Evolutionary conservation across 2,329 filamentous ascomycete genomes (phyloP).

Genomic region (Penicillium griseofulvum): DNA sequence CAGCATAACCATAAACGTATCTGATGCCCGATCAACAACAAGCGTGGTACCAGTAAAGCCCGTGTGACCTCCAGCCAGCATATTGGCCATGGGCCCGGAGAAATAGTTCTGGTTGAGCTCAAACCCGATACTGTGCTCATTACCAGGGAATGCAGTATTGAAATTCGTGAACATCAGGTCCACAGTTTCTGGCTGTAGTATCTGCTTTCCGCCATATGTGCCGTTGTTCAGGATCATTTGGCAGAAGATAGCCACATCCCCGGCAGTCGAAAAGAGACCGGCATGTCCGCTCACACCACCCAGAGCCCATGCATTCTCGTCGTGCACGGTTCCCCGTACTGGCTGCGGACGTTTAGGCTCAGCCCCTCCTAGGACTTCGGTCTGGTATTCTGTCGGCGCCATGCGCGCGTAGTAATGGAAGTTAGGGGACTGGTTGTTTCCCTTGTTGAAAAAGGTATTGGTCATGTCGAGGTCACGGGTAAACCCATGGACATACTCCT

Average conservation of each 20-base stretch:
- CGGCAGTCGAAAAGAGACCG: constrained; percentile 36
- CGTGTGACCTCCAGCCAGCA: constrained; percentile 26
- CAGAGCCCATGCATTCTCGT: constrained; percentile 39
- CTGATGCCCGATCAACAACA: constrained; percentile 23
- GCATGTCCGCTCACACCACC: constrained; percentile 38
- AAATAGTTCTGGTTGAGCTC: constrained; percentile 36
- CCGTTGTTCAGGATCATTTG: constrained; percentile 42
- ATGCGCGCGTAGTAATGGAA: constrained; percentile 14
- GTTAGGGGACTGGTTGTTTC: background rate
- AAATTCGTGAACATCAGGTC: constrained; percentile 37
- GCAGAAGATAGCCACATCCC: constrained; percentile 32
- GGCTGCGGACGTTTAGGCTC: constrained; percentile 39
- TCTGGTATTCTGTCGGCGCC: constrained; percentile 35
- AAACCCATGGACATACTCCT: constrained; percentile 22
- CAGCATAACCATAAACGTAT: constrained; percentile 27
- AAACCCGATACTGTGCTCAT: constrained; percentile 33
- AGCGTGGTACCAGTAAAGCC: constrained; percentile 29
- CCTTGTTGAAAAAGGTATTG: constrained; percentile 1
- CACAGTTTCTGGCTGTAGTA: constrained; percentile 29
- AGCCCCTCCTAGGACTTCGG: constrained; percentile 25
- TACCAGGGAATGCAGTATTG: constrained; percentile 27
- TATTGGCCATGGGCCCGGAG: constrained; percentile 29
- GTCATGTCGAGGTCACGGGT: background rate
- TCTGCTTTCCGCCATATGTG: constrained; percentile 30
- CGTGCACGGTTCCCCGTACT: constrained; percentile 40